phyloP scores from a whole-genome alignment of 108 stramenopile genomes.

The Cyclotella kingstonii region DNA sequence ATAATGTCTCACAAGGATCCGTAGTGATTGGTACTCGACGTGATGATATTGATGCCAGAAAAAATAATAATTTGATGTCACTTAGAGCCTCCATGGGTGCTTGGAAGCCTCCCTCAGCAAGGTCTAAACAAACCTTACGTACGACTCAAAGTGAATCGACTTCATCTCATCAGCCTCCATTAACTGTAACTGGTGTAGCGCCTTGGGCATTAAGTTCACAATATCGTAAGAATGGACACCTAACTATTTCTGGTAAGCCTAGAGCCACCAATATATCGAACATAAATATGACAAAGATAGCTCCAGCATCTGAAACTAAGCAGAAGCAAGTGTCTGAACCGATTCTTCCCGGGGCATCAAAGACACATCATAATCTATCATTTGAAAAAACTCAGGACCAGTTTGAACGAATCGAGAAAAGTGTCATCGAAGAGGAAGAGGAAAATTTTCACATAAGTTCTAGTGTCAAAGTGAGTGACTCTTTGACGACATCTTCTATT shows the following conservation, averaged over 20 bases:
- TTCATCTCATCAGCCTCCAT: constrained; percentile 47
- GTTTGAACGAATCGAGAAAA: not conserved
- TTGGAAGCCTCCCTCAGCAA: constrained; percentile 56
- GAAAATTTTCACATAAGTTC: not conserved
- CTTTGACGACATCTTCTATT: not conserved
- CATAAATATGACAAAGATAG: too few species aligned
- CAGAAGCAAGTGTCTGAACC: too few species aligned
- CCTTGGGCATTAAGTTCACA: constrained; percentile 56
- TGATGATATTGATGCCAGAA: constrained; percentile 3
- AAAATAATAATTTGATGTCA: constrained; percentile 35
- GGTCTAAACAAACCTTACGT: constrained; percentile 3
- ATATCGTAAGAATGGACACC: not conserved
- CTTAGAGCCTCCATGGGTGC: constrained; percentile 63
- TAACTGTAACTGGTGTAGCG: constrained; percentile 73
- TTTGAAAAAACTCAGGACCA: constrained; percentile 2
- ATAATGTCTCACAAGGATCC: not conserved
- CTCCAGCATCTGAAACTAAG: too few species aligned
- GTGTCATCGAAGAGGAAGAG: constrained; percentile 10
- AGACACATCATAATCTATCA: too few species aligned
- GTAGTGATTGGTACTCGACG: constrained; percentile 20
- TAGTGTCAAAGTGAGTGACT: not conserved
- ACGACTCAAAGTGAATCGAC: constrained; percentile 28
- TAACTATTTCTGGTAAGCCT: too few species aligned
- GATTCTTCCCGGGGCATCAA: too few species aligned
- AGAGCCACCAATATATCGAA: too few species aligned